Evolutionary conservation across 345 rosid species (phyloP), one percentile per base, ranked within the genome.

Genomic region (Salix dunnii): DNA sequence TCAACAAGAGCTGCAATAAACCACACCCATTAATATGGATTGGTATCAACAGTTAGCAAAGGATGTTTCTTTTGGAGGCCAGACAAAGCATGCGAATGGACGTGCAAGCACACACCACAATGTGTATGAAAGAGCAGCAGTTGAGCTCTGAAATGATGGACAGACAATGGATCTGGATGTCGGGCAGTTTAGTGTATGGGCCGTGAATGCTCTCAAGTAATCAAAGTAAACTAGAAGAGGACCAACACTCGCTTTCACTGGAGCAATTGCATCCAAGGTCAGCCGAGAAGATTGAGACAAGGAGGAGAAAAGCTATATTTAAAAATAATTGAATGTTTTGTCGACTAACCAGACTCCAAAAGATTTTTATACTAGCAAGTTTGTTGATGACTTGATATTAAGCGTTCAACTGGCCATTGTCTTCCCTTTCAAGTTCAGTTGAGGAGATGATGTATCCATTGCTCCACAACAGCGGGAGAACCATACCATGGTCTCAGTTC

Each of bases 401-500:
- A 16, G 31, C 66, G 13, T 36, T 36, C 58, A 66, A 14, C 49
- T 21, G 30, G 66, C 46, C 58, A 42, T 10, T 65, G 13, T 46
- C 23, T 28, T 36, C 23, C 1, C 21, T 77, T 7, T n/a, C 14
- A 36, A 60, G 7, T 62, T 84, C 82, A 92, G 75, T 82, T 67
- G 65, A 91, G 89, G 70, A 93, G 96, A 75, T 93, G 90, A 36
- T 87, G 87, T 78, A 90, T 86, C 99, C 97, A 95, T 77, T 90
- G 81, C 68, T 87, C 88, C 25, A 88, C 88, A 10, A 91, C 81
- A 6, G 76, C 83, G 4, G 99, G 90, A 69, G 99, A 91, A 43
- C 99, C 97, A 77, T 95, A 91, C 99, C 99, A 93, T 2, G 93
- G 97, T 75, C 96, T 91, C 12, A 71, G 80, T 35, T 13, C 71